Evolutionary conservation across 768 basidiomycete genomes (phyloP).

Genomic region (Cystofilobasidium ferigula): DNA sequence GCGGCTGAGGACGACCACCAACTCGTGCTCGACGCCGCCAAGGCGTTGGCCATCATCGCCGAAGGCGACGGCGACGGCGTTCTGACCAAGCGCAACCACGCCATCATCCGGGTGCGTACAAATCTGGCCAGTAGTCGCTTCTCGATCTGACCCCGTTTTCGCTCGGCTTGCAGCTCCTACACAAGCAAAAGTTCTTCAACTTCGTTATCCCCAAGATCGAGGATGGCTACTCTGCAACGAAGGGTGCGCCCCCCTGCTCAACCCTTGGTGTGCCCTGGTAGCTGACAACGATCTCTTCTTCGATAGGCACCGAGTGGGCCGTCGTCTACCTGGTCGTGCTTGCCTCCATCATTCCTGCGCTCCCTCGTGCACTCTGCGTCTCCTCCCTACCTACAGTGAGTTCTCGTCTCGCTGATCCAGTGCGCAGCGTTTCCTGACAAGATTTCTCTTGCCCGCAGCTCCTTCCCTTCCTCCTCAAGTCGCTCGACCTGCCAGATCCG

Average conservation of each 20-base stretch:
- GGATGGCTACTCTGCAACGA: slow-evolving; percentile 49
- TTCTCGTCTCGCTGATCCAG: slow-evolving; percentile 31
- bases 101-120: slow-evolving; percentile 66
- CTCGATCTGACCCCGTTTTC: background rate
- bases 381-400: slow-evolving; percentile 53
- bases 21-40: slow-evolving; percentile 64
- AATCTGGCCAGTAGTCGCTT: background rate
- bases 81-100: slow-evolving; percentile 65
- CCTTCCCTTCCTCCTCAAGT: slow-evolving; percentile 74
- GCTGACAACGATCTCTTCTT: background rate
- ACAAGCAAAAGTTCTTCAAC: slow-evolving; percentile 54
- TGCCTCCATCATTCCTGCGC: slow-evolving; percentile 63
- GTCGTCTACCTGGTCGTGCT: slow-evolving; percentile 67
- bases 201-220: slow-evolving; percentile 63
- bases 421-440: no score
- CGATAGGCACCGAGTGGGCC: slow-evolving; percentile 41
- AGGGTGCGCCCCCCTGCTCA: slow-evolving; percentile 45
- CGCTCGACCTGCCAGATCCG: slow-evolving; percentile 63
- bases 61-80: slow-evolving; percentile 49
- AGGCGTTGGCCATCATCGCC: slow-evolving; percentile 55
- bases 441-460: slow-evolving; percentile 46
- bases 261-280: background rate
- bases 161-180: slow-evolving; percentile 35
- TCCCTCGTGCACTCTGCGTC: slow-evolving; percentile 63
- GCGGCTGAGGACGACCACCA: slow-evolving; percentile 43